phyloP scores from a whole-genome alignment of 192 early-diverging fungal genomes.

The Chytriomyces hyalinus region DNA sequence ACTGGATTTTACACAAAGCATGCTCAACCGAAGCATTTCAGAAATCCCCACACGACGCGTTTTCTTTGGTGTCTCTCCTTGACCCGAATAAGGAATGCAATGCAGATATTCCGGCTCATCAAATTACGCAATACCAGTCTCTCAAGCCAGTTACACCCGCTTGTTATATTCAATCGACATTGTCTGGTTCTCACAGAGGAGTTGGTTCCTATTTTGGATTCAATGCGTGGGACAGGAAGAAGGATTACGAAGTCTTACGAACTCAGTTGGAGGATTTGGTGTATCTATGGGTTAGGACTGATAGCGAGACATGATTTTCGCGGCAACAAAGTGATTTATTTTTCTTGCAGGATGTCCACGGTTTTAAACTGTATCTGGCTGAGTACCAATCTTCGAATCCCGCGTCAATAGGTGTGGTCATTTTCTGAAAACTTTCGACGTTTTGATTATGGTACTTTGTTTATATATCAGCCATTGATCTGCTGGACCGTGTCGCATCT shows the following conservation, averaged over 20 bases:
- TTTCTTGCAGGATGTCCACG: constrained; percentile 47
- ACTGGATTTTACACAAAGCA: constrained; percentile 62
- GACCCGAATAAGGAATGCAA: constrained; percentile 13
- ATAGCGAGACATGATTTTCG: no score
- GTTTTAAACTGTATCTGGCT: constrained; percentile 49
- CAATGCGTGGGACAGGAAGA: constrained; percentile 36
- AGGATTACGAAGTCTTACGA: constrained; percentile 38
- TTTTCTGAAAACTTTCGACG: constrained; percentile 6
- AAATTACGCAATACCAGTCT: constrained; percentile 16
- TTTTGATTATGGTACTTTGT: neutral
- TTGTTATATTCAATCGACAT: constrained; percentile 38
- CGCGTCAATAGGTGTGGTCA: constrained; percentile 39
- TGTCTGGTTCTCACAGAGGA: constrained; percentile 33
- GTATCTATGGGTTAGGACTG: constrained; percentile 48
- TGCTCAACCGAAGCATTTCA: constrained; percentile 50
- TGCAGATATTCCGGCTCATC: neutral
- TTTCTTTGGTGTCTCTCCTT: constrained; percentile 53
- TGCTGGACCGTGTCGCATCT: constrained; percentile 67
- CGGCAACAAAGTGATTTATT: neutral
- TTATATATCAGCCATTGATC: constrained; percentile 50
- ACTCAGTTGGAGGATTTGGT: constrained; percentile 64
- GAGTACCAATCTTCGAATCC: constrained; percentile 60
- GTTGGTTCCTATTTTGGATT: constrained; percentile 34
- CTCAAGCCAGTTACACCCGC: constrained; percentile 38
- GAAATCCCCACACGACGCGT: constrained; percentile 49